Evolutionary conservation across 495 filamentous ascomycete genomes (phyloP).

Genomic region (Aspergillus bertholletiae): DNA sequence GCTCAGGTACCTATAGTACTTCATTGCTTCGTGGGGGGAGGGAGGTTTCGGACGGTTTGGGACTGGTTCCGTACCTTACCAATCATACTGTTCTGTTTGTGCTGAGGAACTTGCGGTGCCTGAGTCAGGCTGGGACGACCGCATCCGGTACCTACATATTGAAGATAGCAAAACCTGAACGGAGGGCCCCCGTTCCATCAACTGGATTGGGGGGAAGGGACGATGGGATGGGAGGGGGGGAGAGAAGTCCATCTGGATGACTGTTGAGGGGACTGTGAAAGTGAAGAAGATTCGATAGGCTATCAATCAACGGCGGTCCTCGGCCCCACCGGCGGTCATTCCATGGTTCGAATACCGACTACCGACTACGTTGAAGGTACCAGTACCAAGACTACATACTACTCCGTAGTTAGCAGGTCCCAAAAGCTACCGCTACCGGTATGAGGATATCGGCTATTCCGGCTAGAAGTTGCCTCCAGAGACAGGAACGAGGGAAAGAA

Average conservation of each 20-base stretch:
- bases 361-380: no score
- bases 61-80: not conserved
- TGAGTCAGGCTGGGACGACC: conserved; percentile 7
- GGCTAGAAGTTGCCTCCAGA: not conserved
- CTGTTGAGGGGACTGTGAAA: conserved; percentile 1
- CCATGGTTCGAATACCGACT: conserved; percentile 11
- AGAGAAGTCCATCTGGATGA: not conserved
- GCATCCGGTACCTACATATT: not conserved
- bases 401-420: not conserved
- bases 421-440: not conserved
- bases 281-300: conserved; percentile 20
- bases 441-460: not conserved
- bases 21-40: not conserved
- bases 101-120: conserved; percentile 4
- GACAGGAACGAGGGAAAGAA: not conserved
- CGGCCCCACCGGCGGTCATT: conserved; percentile 5
- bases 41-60: not conserved
- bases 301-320: conserved; percentile 15
- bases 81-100: conserved; percentile 7
- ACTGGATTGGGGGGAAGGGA: not conserved
- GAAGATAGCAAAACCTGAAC: not conserved
- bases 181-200: not conserved
- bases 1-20: conserved; percentile 8
- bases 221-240: not conserved
- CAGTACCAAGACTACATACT: not conserved